Evolutionary conservation across 371 early-diverging fungal genomes (phyloP).

Genomic region (Mucor piriformis): DNA sequence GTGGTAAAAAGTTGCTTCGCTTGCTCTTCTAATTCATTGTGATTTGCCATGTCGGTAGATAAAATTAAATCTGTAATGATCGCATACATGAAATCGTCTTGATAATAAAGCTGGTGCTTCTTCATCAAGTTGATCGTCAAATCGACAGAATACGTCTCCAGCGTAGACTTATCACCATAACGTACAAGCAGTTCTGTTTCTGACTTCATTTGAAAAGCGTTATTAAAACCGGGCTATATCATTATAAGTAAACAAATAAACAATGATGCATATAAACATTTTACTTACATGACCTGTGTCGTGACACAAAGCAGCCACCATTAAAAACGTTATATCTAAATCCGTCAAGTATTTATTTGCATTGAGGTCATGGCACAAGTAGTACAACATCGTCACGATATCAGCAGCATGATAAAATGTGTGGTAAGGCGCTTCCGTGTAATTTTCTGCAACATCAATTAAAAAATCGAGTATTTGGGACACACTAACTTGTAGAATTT

Average conservation of each 20-base stretch:
- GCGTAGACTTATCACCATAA: conserved; percentile 72
- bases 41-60: conserved; percentile 82
- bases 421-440: conserved; percentile 80
- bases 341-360: conserved; percentile 63
- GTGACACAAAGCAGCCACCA: conserved; percentile 88
- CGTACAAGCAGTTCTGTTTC: conserved; percentile 63
- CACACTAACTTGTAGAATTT: conserved; percentile 27
- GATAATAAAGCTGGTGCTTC: conserved; percentile 53
- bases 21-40: conserved; percentile 69
- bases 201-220: conserved; percentile 79
- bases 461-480: conserved; percentile 78
- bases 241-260: conserved; percentile 3
- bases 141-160: conserved; percentile 78
- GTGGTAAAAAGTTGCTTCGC: conserved; percentile 1
- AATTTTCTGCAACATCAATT: conserved; percentile 75
- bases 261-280: conserved; percentile 36
- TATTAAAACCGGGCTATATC: conserved; percentile 81
- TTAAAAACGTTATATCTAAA: conserved; percentile 71
- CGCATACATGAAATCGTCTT: conserved; percentile 15
- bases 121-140: conserved; percentile 61
- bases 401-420: conserved; percentile 90
- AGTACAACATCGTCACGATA: conserved; percentile 80
- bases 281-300: conserved; percentile 90
- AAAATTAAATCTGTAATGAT: conserved; percentile 65
- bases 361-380: conserved; percentile 67